phyloP scores from a whole-genome alignment of 1,284 basidiomycete genomes.

The Puccinia coronata region DNA sequence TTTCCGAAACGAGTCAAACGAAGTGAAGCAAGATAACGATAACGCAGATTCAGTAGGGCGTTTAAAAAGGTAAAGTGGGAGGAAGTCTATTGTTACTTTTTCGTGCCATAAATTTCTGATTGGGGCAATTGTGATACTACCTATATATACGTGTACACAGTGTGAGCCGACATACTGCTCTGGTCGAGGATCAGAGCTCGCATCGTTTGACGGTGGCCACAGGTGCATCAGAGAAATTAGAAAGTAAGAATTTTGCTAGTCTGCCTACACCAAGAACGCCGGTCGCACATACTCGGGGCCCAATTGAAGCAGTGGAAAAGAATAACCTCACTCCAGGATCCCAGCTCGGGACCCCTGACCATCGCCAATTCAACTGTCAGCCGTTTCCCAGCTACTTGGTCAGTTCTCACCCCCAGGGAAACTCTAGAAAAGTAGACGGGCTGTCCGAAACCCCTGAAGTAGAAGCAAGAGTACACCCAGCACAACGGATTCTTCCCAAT shows the following conservation, averaged over 20 bases:
- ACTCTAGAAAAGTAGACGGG: neutral
- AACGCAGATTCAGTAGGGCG: neutral
- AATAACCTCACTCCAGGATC: neutral
- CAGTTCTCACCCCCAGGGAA: neutral
- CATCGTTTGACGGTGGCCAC: neutral
- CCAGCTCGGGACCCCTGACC: neutral
- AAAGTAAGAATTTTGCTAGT: neutral
- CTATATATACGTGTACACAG: neutral
- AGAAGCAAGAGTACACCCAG: neutral
- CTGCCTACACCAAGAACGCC: neutral
- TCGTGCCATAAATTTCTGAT: neutral
- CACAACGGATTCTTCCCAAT: neutral
- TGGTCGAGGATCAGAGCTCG: neutral
- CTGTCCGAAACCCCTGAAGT: neutral
- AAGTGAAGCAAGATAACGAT: neutral
- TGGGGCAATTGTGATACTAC: too few relatives aligned
- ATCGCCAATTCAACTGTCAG: neutral
- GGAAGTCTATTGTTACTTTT: neutral
- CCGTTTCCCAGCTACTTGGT: neutral
- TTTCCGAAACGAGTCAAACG: neutral
- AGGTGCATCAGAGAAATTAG: neutral
- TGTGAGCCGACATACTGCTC: neutral
- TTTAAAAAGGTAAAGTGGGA: conserved; percentile 1
- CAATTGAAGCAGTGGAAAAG: neutral
- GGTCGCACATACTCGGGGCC: neutral